A percentile compares a stretch with the other conserved stretches of the same genome.
Evolutionary conservation across 2,329 filamentous ascomycete genomes (phyloP).

Genomic region (Diplocarpon mali): DNA sequence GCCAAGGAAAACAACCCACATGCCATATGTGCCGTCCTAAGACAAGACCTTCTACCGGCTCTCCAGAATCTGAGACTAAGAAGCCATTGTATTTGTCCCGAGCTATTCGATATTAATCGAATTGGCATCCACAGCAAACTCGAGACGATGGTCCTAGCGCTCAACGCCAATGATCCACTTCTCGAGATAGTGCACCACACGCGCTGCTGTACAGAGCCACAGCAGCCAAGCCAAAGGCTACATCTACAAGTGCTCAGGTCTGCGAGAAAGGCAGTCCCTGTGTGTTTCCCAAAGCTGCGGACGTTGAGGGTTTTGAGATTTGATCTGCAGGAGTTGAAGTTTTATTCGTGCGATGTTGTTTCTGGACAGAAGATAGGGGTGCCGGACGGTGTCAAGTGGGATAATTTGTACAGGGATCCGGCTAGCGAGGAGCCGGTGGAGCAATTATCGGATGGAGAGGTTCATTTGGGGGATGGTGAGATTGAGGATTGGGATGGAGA

Average conservation of each 20-base stretch:
- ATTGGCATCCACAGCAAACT: not conserved
- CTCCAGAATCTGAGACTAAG: not conserved
- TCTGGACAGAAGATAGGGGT: too few species aligned
- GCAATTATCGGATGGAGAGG: too few species aligned
- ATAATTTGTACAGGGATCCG: too few species aligned
- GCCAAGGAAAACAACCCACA: not conserved
- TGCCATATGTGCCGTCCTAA: not conserved
- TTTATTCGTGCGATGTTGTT: too few species aligned
- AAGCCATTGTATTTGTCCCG: not conserved
- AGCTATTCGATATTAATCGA: not conserved
- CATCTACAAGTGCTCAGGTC: not conserved
- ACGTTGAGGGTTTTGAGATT: not conserved
- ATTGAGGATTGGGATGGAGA: too few species aligned
- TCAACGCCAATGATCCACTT: not conserved
- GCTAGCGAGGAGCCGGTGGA: too few species aligned
- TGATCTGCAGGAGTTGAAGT: not conserved
- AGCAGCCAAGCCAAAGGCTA: not conserved
- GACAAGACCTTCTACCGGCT: not conserved
- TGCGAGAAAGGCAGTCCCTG: not conserved
- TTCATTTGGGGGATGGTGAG: too few species aligned
- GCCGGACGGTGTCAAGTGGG: too few species aligned
- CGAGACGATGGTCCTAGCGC: not conserved
- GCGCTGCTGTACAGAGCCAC: not conserved
- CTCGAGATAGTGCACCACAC: not conserved
- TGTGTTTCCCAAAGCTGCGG: not conserved